Percentiles rank a stretch among this genome's conserved stretches.
phyloP scores from a whole-genome alignment of 108 stramenopile genomes.

The Fistulifera pelliculosa region DNA sequence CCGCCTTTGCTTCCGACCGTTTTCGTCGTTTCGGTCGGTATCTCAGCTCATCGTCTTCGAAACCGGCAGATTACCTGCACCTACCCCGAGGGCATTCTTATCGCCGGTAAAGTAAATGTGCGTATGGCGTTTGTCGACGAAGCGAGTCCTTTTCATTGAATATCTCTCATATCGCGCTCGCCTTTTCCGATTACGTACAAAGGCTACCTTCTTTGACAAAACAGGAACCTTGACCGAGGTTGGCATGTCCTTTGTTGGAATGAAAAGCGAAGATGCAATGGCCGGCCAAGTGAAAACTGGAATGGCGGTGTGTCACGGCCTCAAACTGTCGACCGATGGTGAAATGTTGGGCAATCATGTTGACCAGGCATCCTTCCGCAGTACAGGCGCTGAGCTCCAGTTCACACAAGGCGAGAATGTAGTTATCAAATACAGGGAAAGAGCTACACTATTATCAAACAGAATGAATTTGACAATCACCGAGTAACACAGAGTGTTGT shows the following conservation, averaged over 20 bases:
- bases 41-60: constrained; percentile 44
- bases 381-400: too few species aligned
- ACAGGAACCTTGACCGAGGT: constrained; percentile 65
- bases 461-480: constrained; percentile 56
- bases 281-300: constrained; percentile 14
- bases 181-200: too few species aligned
- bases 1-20: constrained; percentile 62
- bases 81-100: constrained; percentile 54
- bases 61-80: constrained; percentile 52
- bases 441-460: constrained; percentile 30
- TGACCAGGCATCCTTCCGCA: constrained; percentile 25
- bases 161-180: too few species aligned
- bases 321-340: constrained; percentile 21
- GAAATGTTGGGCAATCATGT: constrained; percentile 46
- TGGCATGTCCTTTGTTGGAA: constrained; percentile 42
- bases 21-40: constrained; percentile 55
- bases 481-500: constrained; percentile 61
- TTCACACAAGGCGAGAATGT: constrained; percentile 18
- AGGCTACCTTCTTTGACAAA: constrained; percentile 86
- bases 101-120: constrained; percentile 68
- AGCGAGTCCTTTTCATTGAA: too few species aligned
- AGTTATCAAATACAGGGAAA: constrained; percentile 12
- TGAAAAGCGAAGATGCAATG: neutral
- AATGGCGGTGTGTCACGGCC: constrained; percentile 48
- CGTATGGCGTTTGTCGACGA: too few species aligned